Base-by-base conservation (phyloP, 176 grass and related monocot species). In the Coix lacrymajobi region DNA sequence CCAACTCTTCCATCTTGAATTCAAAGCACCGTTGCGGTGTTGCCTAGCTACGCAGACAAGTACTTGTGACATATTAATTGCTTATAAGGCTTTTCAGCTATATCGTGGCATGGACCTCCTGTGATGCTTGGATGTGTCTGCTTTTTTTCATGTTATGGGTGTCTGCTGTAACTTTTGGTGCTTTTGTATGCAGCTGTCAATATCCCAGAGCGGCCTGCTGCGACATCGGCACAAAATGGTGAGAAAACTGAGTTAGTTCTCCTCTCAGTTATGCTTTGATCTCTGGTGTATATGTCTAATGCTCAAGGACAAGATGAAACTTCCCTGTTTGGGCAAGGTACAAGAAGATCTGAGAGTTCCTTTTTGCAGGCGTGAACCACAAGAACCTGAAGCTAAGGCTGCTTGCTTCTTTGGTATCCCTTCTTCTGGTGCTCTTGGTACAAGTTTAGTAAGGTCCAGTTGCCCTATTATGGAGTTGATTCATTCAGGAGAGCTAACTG, bases 191-290 rank as follows among this genome's bases (percentile, higher is more conserved):
- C 90, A 95, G 92, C 91, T 89, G 91, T 89, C 77, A 93, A 87
- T 85, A 95, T 93, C 43, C 96, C 96, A 34, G 93, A 94, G 64
- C 87, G 94, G 43, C 91, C 96, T 28, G 85, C 91, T 32, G 96
- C 93, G 5, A 98, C 96, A 71, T 87, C 89, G 52, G 85, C 90
- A 25, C 74, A 88, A 69, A 88, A 85, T 30, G 91, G 94, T 97
- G 83, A 91, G 82, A 67, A 58, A 80, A 48, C 8, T 70, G 52
- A 76, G 4, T 80, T 32, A 3, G 14, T 78, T 25, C 51, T 32
- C 44, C 49, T 75, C 12, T 43, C 38, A 20, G n/a, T 72, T 29
- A 5, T 76, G 31, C 62, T 49, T 45, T 60, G 46, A 84, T 22
- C 28, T 83, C n/a, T 31, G 62, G 37, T 37, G 26, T 56, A 33